phyloP scores from a whole-genome alignment of 768 basidiomycete species.

The Leccinum rimulosum region DNA sequence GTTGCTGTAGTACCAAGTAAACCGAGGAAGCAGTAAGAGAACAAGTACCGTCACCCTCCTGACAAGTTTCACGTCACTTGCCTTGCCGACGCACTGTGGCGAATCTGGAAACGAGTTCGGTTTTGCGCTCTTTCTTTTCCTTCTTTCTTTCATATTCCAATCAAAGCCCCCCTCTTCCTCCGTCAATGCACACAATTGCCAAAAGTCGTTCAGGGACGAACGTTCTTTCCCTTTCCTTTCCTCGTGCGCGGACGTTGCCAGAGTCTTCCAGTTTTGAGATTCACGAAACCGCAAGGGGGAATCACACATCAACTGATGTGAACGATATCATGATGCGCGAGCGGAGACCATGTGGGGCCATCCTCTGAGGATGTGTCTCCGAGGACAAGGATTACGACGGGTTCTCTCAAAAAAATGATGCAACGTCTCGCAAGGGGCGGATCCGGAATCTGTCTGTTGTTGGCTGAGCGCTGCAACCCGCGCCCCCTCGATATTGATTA shows the following conservation, averaged over 20 bases:
- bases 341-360: background rate
- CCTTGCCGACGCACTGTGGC: conserved; percentile 13
- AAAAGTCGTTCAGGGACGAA: conserved; percentile 4
- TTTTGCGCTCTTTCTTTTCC: background rate
- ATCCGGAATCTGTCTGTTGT: background rate
- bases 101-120: background rate
- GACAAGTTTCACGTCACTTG: conserved; percentile 21
- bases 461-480: background rate
- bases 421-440: background rate
- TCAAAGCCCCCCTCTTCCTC: background rate
- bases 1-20: background rate
- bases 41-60: conserved; percentile 5
- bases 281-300: conserved; percentile 1
- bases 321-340: conserved; percentile 3
- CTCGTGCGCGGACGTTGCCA: background rate
- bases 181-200: background rate
- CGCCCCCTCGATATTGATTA: background rate
- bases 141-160: conserved; percentile 2
- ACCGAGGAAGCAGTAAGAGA: background rate
- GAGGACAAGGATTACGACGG: conserved; percentile 10
- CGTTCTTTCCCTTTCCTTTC: conserved; percentile 10
- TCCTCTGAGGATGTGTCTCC: conserved; percentile 10
- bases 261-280: conserved; percentile 7
- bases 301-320: background rate
- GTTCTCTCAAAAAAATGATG: background rate